Base-by-base conservation (phyloP, 2,329 filamentous ascomycete genomes). In the Neofusicoccum parvum region DNA sequence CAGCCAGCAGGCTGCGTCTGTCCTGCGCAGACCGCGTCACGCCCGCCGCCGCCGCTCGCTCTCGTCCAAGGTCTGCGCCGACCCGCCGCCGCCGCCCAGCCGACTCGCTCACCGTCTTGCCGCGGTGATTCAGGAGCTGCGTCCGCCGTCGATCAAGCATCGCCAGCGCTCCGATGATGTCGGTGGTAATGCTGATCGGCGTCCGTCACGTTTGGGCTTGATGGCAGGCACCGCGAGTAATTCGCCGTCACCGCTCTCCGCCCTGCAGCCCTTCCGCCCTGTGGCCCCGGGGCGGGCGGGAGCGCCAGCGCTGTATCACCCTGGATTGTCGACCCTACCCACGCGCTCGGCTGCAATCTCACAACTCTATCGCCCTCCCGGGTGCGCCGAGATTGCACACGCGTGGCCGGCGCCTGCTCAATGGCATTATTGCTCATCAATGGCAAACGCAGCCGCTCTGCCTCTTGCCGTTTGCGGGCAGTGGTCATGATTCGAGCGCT, bases 121-220 rank as follows among this genome's bases (percentile, higher is more conserved):
- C 53, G 17, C 36, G 10, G 11, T 58, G 54, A 46, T 60, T 60
- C 43, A 60, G 56, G 56, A 60, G 37, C 54, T 32, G 54, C 41
- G 23, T 23, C 54, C 39, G 39, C 27, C 41, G 56, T 60, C 56
- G 56, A 60, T 60, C 56, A 58, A 58, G 54, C 53, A 56, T 56
- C 20, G 17, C 20, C 34, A 43, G 20, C 20, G 20, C 39, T 23
- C 50, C 43, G 46, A 60, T 60, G 56, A 60, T 43, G 56, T 43
- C 41, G 56, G 56, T 60, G 56, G 56, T 60, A 60, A 60, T 60
- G 56, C 56, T 36, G 56, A 60, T 60, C 56, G 56, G 56, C 56
- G 10, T 43, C 43, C 41, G 56, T 37, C 41, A 34, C 41, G 56
- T 60, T 60, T 60, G 56, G 56, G 56, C 56, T 60, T 60, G 56